Base-by-base conservation (phyloP, 129 eudicot species). In the Centella asiatica region DNA sequence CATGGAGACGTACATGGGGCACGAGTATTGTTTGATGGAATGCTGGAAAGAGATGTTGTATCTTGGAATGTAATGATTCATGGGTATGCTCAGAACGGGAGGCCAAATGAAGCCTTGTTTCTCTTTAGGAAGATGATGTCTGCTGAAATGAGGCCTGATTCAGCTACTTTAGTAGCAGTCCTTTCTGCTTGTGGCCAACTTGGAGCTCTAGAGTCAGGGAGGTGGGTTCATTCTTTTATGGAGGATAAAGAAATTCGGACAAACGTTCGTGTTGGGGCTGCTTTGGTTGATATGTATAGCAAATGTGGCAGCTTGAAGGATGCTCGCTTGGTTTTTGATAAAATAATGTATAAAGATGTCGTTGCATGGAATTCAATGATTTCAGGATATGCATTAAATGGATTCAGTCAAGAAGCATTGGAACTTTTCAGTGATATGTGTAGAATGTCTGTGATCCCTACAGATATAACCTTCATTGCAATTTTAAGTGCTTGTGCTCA, bases 11-110 rank as follows among this genome's bases (percentile, higher is more conserved):
- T 90, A 0, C 77, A 47, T 7, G 71, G 72, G 20, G 97, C 95
- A 0, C 72, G 85, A 26, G 54, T 9, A 1, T 33, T 90, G 83
- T 90, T 90, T 71, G 85, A 90, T 71, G 77, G 22, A 60, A 70
- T 79, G 83, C 69, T 32, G 6, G 84, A 77, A 67, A 79, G 73
- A 34, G 97, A 90, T 67, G 70, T 68, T 0, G 94, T 90, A 29
- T 79, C 82, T 65, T 92, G 98, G 98, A 90, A 79, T 36, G 98
- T 87, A 73, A 84, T 87, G 80, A 87, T 90, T 49, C 90, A 86
- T 61, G 98, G 90, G 71, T 87, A 84, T 33, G 77, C 72, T 4
- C 85, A 87, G 45, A 80, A 77, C 22, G 85, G 85, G 44, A 77
- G 76, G 65, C 75, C 84, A 13, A 80, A 52, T 15, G 94, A 90